phyloP scores from a whole-genome alignment of 805 yeast genomes.

The Clavispora vitiphila region DNA sequence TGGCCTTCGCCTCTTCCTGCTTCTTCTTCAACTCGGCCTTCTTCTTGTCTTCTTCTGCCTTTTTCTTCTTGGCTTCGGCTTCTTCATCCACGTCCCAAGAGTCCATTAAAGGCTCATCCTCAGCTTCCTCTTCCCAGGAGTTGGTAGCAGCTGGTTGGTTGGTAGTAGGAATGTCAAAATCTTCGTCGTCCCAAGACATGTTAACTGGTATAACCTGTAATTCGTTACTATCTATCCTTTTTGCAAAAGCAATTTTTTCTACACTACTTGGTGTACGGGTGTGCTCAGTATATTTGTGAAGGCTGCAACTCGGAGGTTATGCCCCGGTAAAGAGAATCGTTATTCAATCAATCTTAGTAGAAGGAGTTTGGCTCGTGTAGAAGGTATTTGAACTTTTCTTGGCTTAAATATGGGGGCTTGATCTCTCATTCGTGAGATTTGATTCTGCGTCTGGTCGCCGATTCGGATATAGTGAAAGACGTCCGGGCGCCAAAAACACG shows the following conservation, averaged over 20 bases:
- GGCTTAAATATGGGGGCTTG: no score
- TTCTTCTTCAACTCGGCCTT: slow-evolving; percentile 41
- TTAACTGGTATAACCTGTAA: neutral
- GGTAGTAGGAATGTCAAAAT: slow-evolving; percentile 62
- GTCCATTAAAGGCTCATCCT: slow-evolving; percentile 70
- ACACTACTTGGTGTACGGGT: slow-evolving; percentile 1
- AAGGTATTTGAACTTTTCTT: no score
- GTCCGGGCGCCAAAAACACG: neutral
- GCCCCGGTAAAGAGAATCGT: no score
- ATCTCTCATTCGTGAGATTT: no score
- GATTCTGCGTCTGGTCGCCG: neutral
- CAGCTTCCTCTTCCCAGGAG: slow-evolving; percentile 81
- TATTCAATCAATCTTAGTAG: no score
- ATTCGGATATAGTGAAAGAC: neutral
- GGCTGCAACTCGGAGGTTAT: neutral
- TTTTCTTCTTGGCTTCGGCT: slow-evolving; percentile 51
- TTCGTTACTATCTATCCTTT: neutral
- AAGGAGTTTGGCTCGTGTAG: no score
- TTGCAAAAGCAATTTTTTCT: neutral
- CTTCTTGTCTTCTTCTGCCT: slow-evolving; percentile 37
- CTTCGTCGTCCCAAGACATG: slow-evolving; percentile 82
- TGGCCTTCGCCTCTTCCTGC: slow-evolving; percentile 45
- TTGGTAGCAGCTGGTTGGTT: slow-evolving; percentile 43
- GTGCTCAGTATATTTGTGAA: neutral
- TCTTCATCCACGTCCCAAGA: slow-evolving; percentile 88